These are phyloP conservation scores for Hanseniaspora osmophila DNA, from an alignment of 805 yeast genomes.

Conservation along the genomic window DNA sequence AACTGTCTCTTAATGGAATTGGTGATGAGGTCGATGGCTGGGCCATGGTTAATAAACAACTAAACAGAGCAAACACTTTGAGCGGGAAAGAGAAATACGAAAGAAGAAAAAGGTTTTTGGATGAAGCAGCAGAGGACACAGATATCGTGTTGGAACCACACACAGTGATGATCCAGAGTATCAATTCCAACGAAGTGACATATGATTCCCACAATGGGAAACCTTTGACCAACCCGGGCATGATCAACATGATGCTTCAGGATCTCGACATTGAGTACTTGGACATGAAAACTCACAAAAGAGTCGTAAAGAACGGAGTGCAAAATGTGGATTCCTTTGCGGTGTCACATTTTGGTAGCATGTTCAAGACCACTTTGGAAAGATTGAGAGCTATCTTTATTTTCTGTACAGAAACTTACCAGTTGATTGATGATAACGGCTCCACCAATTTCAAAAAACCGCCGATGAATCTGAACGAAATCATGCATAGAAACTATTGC, in stretches of 20 bases:
- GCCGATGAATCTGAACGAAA: slow-evolving; percentile 28
- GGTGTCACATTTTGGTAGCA: slow-evolving; percentile 35
- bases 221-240: slow-evolving; percentile 13
- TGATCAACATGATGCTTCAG: slow-evolving; percentile 19
- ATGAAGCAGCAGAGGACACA: slow-evolving; percentile 32
- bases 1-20: slow-evolving; percentile 14
- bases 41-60: slow-evolving; percentile 43
- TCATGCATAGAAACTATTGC: slow-evolving; percentile 37
- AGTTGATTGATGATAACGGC: slow-evolving; percentile 27
- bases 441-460: slow-evolving; percentile 23
- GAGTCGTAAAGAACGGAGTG: slow-evolving; percentile 25
- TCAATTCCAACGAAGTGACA: slow-evolving; percentile 35
- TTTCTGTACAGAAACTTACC: slow-evolving; percentile 47
- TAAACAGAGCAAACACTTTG: slow-evolving; percentile 61
- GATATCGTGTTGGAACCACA: slow-evolving; percentile 53
- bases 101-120: slow-evolving; percentile 50
- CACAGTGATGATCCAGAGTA: slow-evolving; percentile 26
- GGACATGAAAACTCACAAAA: slow-evolving; percentile 28
- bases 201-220: slow-evolving; percentile 11
- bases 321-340: slow-evolving; percentile 43
- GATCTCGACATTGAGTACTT: slow-evolving; percentile 26
- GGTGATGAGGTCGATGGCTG: slow-evolving; percentile 32
- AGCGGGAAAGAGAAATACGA: slow-evolving; percentile 53
- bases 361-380: slow-evolving; percentile 41
- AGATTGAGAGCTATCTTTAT: slow-evolving; percentile 50